Evolutionary conservation across 2,329 filamentous ascomycete genomes (phyloP).

Genomic region (Fusarium sp.): DNA sequence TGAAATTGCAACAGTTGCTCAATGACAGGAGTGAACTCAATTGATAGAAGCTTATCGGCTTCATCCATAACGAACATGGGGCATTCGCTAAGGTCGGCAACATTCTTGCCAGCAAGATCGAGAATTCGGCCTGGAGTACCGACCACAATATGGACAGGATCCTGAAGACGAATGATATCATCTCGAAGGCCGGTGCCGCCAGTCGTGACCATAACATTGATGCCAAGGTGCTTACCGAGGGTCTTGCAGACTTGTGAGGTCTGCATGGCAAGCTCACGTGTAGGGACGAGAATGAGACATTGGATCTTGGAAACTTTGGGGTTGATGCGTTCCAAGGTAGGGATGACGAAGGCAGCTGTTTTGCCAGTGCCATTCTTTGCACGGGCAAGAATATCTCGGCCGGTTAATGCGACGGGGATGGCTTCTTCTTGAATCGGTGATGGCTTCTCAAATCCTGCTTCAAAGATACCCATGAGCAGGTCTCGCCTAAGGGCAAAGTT

Average conservation of each 20-base stretch:
- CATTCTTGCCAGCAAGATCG: slow-evolving; percentile 94
- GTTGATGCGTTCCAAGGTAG: slow-evolving; percentile 94
- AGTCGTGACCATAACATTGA: slow-evolving; percentile 99
- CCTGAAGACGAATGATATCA: slow-evolving; percentile 94
- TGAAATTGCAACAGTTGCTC: slow-evolving; percentile 96
- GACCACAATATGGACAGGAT: slow-evolving; percentile 96
- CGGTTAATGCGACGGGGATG: slow-evolving; percentile 94
- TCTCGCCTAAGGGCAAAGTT: slow-evolving; percentile 96
- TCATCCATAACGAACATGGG: slow-evolving; percentile 99
- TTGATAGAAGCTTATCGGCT: slow-evolving; percentile 95
- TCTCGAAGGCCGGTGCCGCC: slow-evolving; percentile 95
- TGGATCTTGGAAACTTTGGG: slow-evolving; percentile 97
- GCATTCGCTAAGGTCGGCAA: slow-evolving; percentile 95
- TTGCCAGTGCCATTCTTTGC: slow-evolving; percentile 99
- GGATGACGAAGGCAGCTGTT: slow-evolving; percentile 97
- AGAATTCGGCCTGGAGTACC: slow-evolving; percentile 96
- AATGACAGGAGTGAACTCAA: slow-evolving; percentile 97
- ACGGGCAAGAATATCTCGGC: slow-evolving; percentile 92
- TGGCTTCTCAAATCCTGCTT: slow-evolving; percentile 98
- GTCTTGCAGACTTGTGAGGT: slow-evolving; percentile 99
- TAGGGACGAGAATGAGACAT: slow-evolving; percentile 94
- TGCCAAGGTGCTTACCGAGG: slow-evolving; percentile 92
- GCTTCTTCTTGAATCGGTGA: slow-evolving; percentile 99
- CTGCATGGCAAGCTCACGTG: slow-evolving; percentile 95
- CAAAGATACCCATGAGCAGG: slow-evolving; percentile 98